Conservation (phyloP, 306 rosid genomes). For the Phaseolus lunatus region DNA sequence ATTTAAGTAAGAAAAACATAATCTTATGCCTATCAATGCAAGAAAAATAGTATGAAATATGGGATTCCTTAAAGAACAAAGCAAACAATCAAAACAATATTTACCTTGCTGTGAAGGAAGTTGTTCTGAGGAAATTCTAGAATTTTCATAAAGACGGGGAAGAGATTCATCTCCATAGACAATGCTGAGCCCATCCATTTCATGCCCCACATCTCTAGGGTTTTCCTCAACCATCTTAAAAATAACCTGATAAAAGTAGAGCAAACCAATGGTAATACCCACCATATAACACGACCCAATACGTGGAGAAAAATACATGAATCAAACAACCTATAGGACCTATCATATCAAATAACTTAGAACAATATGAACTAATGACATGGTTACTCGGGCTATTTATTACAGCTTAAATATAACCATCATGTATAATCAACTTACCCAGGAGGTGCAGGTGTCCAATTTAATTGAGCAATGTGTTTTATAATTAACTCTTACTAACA, state of each 20-base stretch:
- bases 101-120: conserved; percentile 88
- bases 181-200: conserved; percentile 95
- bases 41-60: conserved; percentile 32
- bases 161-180: conserved; percentile 98
- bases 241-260: conserved; percentile 68
- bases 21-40: conserved; percentile 61
- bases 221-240: conserved; percentile 99
- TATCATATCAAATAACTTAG: conserved; percentile 12
- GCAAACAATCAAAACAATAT: conserved; percentile 1
- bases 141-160: conserved; percentile 91
- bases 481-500: not conserved
- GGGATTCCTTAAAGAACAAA: not conserved
- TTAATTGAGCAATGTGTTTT: conserved; percentile 26
- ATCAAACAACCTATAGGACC: conserved; percentile 11
- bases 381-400: conserved; percentile 9
- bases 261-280: conserved; percentile 38
- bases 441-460: conserved; percentile 1
- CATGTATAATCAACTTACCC: not conserved
- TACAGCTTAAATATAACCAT: conserved; percentile 19
- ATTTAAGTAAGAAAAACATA: conserved; percentile 40
- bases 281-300: not conserved
- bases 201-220: conserved; percentile 98
- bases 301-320: not conserved
- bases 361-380: conserved; percentile 8
- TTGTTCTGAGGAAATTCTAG: conserved; percentile 93